Conservation (phyloP, 2,329 filamentous ascomycete genomes). For the Pestalotiopsis fici region DNA sequence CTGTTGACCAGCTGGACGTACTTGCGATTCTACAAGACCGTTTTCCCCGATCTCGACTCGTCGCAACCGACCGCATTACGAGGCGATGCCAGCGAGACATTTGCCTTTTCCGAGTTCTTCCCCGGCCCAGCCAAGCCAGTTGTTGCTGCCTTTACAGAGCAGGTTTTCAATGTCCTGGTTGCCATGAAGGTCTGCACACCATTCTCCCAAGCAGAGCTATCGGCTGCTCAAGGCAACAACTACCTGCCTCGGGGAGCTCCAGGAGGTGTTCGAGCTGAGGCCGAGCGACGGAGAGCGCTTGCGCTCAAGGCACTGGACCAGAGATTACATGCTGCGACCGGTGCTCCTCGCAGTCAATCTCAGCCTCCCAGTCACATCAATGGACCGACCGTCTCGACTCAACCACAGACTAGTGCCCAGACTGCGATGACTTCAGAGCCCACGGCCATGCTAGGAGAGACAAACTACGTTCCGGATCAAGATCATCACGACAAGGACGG, state of each 20-base stretch:
- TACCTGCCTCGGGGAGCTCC: slow-evolving; percentile 57
- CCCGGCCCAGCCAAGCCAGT: slow-evolving; percentile 80
- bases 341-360: slow-evolving; percentile 39
- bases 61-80: slow-evolving; percentile 65
- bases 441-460: slow-evolving; percentile 65
- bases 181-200: slow-evolving; percentile 78
- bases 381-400: slow-evolving; percentile 58
- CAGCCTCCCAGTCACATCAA: slow-evolving; percentile 45
- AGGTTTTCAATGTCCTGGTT: slow-evolving; percentile 75
- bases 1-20: slow-evolving; percentile 93
- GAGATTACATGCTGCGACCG: slow-evolving; percentile 77
- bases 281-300: slow-evolving; percentile 83
- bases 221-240: slow-evolving; percentile 70
- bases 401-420: slow-evolving; percentile 55
- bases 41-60: slow-evolving; percentile 68
- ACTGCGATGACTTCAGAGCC: slow-evolving; percentile 59
- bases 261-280: slow-evolving; percentile 81
- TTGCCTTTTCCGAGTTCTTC: slow-evolving; percentile 95
- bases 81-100: slow-evolving; percentile 94
- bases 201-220: slow-evolving; percentile 80
- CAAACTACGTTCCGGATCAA: slow-evolving; percentile 68
- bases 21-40: slow-evolving; percentile 88
- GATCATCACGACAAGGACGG: slow-evolving; percentile 39
- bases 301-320: slow-evolving; percentile 92
- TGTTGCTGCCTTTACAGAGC: slow-evolving; percentile 71